These are phyloP conservation scores for Yarrowia divulgata DNA, from an alignment of 805 yeast species.

Conservation along the genomic window DNA sequence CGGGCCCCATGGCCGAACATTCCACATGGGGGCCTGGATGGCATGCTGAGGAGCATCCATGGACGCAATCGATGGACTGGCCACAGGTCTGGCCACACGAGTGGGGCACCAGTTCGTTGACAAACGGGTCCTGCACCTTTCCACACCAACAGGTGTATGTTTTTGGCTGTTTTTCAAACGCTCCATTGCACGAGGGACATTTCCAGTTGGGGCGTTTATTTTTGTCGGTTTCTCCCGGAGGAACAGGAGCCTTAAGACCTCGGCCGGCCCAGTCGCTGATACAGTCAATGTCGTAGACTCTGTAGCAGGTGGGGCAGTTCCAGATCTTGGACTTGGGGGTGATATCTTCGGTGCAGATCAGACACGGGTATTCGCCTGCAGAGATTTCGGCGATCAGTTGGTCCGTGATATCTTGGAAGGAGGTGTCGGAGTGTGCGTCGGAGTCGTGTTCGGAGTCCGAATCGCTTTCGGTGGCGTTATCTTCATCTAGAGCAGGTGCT, in stretches of 20 bases:
- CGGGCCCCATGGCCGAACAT: constrained; percentile 82
- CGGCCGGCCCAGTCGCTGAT: constrained; percentile 84
- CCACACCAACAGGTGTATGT: constrained; percentile 89
- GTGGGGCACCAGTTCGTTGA: constrained; percentile 67
- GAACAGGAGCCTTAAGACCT: constrained; percentile 52
- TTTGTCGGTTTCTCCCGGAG: constrained; percentile 19
- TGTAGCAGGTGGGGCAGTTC: constrained; percentile 77
- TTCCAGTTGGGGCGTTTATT: constrained; percentile 67
- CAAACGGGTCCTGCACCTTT: constrained; percentile 67
- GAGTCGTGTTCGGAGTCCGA: not conserved
- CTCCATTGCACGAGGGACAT: constrained; percentile 81
- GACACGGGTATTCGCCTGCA: constrained; percentile 77
- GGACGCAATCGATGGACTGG: constrained; percentile 63
- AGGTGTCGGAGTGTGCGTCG: constrained; percentile 1
- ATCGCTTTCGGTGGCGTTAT: not conserved
- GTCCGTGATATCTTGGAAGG: constrained; percentile 33
- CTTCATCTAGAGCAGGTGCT: not conserved
- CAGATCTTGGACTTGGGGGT: constrained; percentile 71
- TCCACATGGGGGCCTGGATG: constrained; percentile 90
- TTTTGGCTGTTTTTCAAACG: constrained; percentile 57
- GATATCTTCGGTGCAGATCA: constrained; percentile 87
- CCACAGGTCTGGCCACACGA: constrained; percentile 89
- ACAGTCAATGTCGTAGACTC: constrained; percentile 88
- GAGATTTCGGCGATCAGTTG: constrained; percentile 57
- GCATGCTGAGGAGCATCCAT: constrained; percentile 75